Conservation (phyloP, 257 asterid species). For the Solanum ossicruentum region DNA sequence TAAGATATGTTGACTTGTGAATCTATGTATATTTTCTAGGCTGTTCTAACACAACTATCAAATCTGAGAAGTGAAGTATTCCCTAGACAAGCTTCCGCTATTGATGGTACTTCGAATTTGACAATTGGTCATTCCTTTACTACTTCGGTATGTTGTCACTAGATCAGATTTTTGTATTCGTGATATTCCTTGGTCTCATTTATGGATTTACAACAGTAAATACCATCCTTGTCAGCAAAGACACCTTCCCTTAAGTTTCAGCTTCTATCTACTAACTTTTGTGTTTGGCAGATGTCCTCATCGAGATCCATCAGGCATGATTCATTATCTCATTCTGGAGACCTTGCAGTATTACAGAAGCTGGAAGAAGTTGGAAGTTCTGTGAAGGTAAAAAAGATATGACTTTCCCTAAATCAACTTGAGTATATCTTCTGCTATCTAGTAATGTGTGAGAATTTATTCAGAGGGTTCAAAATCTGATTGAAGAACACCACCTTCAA, state of each 20-base stretch:
- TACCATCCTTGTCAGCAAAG: background rate
- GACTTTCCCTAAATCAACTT: background rate
- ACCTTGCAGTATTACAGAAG: constrained; percentile 39
- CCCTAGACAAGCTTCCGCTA: constrained; percentile 24
- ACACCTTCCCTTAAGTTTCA: background rate
- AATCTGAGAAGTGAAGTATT: constrained; percentile 31
- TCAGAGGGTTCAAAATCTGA: constrained; percentile 66
- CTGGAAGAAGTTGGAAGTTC: constrained; percentile 66
- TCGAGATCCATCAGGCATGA: constrained; percentile 23
- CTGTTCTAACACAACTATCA: constrained; percentile 45
- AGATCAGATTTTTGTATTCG: background rate
- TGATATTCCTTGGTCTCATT: background rate
- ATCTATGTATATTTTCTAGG: constrained; percentile 25
- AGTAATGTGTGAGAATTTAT: background rate
- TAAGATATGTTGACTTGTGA: background rate
- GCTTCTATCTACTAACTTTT: background rate
- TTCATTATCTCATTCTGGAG: constrained; percentile 21
- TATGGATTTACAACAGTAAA: background rate
- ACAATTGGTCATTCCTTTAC: constrained; percentile 23
- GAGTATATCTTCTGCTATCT: background rate
- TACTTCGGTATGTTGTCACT: constrained; percentile 28
- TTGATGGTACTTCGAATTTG: constrained; percentile 27
- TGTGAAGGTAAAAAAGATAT: constrained; percentile 41
- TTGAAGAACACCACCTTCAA: constrained; percentile 38
- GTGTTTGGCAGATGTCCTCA: constrained; percentile 33